Base-by-base conservation (phyloP, 1,284 basidiomycete genomes). In the Tetrapyrgos nigripes region DNA sequence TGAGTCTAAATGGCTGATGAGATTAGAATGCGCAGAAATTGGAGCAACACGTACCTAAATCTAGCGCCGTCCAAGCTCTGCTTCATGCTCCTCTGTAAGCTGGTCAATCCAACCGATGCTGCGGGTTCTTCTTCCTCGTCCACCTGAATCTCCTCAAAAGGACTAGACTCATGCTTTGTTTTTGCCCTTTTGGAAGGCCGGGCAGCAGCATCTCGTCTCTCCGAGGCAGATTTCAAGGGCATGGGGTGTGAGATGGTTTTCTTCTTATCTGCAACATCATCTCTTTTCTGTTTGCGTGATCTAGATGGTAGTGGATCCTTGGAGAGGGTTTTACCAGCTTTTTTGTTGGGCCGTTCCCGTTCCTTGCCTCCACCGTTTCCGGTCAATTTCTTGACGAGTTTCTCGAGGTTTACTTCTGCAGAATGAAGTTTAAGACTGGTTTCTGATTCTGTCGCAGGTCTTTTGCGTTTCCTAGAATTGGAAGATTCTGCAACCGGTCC, bases 31-130 rank as follows among this genome's bases (percentile, higher is more conserved):
- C 27, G 27, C 27, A 55, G 50, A 17, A 46, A 11, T 53, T 27
- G 29, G 28, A 31, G 19, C 9, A 10, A 17, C 21, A 64, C 79
- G 66, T 53, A 92, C 92, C 94, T 84, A 73, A 96, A 96, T 27
- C 90, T 85, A 14, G 94, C 93, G 1, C 94, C 94, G 60, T 92
- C 89, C 44, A 96, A 74, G 64, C 84, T 92, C 48, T 88, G 79
- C 72, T 86, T 92, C 85, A 96, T 91, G 26, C 74, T 79, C 53
- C 81, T 82, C 70, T 96, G 94, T 67, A 96, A 76, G 11, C 82
- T 73, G 4, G 94, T 96, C 50, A 95, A 75, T 13, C 78, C 75
- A 3, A 59, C 31, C 23, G 54, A 53, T 1, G 14, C 19, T 19
- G 40, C 33, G 29, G 17, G 28, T 26, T 33, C 48, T 2, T 35